Percentiles rank a stretch among this genome's conserved stretches.
These are phyloP conservation scores for Sugiyamaella castrensis DNA, from an alignment of 1,139 yeast species.

Conservation along the genomic window DNA sequence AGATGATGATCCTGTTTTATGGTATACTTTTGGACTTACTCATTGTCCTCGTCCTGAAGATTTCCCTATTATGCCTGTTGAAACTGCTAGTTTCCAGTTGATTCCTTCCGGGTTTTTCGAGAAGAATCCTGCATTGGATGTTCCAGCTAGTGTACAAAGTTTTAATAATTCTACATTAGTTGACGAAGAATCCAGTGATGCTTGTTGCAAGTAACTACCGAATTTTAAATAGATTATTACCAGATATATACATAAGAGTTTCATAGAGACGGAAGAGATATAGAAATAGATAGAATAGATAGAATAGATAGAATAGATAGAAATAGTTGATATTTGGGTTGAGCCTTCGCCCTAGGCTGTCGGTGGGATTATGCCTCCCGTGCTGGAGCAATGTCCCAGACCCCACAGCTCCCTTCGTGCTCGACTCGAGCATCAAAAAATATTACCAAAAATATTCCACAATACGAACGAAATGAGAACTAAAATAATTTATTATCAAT, in stretches of 20 bases:
- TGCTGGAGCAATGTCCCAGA: no score
- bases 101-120: conserved; percentile 77
- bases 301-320: no score
- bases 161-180: conserved; percentile 12
- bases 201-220: not conserved
- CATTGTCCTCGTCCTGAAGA: conserved; percentile 90
- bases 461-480: no score
- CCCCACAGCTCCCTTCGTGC: no score
- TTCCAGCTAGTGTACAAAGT: conserved; percentile 46
- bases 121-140: conserved; percentile 73
- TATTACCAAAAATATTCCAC: no score
- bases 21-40: conserved; percentile 80
- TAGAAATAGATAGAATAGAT: not conserved
- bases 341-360: no score
- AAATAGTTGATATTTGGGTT: no score
- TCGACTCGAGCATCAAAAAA: no score
- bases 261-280: not conserved
- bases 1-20: conserved; percentile 70
- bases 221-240: no score
- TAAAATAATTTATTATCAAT: no score
- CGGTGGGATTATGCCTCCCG: no score
- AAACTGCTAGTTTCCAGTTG: conserved; percentile 67
- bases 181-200: not conserved
- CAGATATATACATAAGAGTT: not conserved
- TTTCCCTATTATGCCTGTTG: conserved; percentile 88